These are phyloP conservation scores for Ceratobasidium sp. DNA, from an alignment of 1,284 basidiomycete genomes.

Conservation along the genomic window DNA sequence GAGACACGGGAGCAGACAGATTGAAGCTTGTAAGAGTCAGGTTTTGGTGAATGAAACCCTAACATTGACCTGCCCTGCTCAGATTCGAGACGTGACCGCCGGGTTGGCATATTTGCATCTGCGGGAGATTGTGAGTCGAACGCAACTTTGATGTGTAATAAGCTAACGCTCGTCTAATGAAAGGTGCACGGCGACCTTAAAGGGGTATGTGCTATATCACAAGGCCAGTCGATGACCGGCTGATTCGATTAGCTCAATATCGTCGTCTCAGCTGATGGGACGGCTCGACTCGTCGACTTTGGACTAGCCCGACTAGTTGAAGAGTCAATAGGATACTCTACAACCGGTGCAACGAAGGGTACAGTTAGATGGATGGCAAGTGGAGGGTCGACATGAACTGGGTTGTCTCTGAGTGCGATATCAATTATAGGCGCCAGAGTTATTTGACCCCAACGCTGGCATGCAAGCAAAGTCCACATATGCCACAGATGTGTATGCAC, in stretches of 20 bases:
- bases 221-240: neutral
- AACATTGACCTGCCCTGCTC: neutral
- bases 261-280: too few relatives aligned
- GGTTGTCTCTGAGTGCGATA: neutral
- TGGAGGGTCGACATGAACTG: neutral
- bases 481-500: neutral
- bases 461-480: neutral
- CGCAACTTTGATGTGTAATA: neutral
- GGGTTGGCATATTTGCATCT: neutral
- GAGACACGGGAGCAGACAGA: neutral
- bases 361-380: neutral
- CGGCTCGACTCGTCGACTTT: neutral
- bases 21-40: neutral
- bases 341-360: neutral
- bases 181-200: neutral
- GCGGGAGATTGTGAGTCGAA: neutral
- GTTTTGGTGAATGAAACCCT: neutral
- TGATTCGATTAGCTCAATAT: neutral
- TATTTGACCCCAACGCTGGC: neutral
- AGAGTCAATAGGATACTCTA: neutral
- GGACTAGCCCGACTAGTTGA: neutral
- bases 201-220: neutral
- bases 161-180: neutral
- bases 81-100: neutral
- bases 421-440: neutral